phyloP scores from a whole-genome alignment of 805 yeast species.

The Millerozyma miso region DNA sequence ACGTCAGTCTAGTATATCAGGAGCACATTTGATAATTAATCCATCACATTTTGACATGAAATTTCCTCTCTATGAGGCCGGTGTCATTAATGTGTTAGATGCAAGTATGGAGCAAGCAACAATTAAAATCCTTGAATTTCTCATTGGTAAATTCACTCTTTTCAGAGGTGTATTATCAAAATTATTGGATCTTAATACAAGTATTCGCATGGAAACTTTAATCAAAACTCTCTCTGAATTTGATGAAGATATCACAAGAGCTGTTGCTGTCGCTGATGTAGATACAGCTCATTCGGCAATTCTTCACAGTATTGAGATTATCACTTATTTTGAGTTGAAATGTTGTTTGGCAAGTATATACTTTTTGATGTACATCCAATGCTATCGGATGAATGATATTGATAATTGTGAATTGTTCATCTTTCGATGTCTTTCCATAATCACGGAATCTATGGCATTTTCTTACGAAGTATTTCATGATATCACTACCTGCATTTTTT shows the following conservation, averaged over 20 bases:
- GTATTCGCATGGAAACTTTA: not conserved
- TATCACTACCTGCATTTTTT: constrained; percentile 31
- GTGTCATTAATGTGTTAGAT: constrained; percentile 35
- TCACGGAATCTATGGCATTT: not conserved
- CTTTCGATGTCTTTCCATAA: too few species aligned
- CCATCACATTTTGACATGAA: constrained; percentile 47
- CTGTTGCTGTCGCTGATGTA: not conserved
- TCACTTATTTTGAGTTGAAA: not conserved
- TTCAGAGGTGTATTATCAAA: not conserved
- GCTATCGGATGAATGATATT: not conserved
- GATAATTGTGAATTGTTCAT: not conserved
- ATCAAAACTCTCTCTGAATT: not conserved
- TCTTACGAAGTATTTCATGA: constrained; percentile 7
- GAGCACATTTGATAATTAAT: constrained; percentile 41
- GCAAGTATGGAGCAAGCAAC: constrained; percentile 39
- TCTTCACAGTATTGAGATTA: not conserved
- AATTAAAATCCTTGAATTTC: constrained; percentile 18
- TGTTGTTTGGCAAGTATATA: not conserved
- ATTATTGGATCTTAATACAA: not conserved
- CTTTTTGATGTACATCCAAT: not conserved
- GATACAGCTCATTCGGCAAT: not conserved
- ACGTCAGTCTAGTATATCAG: constrained; percentile 42
- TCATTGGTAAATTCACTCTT: not conserved
- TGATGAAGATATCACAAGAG: not conserved
- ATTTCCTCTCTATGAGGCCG: constrained; percentile 40